phyloP scores from a whole-genome alignment of 306 rosid genomes.

The Dalbergia oliveri region DNA sequence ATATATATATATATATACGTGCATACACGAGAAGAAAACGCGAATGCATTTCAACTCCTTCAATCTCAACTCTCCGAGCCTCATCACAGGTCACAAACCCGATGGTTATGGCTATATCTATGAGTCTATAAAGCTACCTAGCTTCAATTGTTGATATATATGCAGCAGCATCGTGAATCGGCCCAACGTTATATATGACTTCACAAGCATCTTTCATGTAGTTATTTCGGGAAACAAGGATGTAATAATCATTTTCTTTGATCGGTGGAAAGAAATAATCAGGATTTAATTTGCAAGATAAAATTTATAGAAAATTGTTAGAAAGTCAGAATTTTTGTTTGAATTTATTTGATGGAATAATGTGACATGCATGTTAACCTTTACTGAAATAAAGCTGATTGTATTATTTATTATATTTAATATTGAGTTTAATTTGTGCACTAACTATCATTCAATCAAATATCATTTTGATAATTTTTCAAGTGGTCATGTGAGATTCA shows the following conservation, averaged over 20 bases:
- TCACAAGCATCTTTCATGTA: conserved; percentile 48
- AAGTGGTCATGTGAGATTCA: too few species aligned
- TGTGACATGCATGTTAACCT: too few species aligned
- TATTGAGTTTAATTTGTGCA: too few species aligned
- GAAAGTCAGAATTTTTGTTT: too few species aligned
- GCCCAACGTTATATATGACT: conserved; percentile 18
- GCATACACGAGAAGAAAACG: neutral
- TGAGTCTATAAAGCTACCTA: conserved; percentile 22
- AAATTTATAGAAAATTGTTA: neutral
- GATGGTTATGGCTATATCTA: conserved; percentile 35
- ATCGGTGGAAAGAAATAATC: conserved; percentile 4
- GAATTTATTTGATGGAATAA: too few species aligned
- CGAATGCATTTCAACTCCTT: too few species aligned
- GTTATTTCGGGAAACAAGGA: conserved; percentile 40
- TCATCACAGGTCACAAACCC: conserved; percentile 24
- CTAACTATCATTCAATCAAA: too few species aligned
- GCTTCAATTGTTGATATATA: neutral
- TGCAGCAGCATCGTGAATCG: conserved; percentile 35
- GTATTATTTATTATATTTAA: too few species aligned
- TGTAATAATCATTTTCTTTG: conserved; percentile 20
- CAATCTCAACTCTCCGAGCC: neutral
- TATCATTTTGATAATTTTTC: too few species aligned
- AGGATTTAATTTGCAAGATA: conserved; percentile 2
- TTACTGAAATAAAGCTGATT: too few species aligned
- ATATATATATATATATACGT: too few species aligned